Evolutionary conservation across 2,329 filamentous ascomycete genomes (phyloP), one percentile per base, ranked within the genome.

Genomic region (Aspergillus transmontanensis): DNA sequence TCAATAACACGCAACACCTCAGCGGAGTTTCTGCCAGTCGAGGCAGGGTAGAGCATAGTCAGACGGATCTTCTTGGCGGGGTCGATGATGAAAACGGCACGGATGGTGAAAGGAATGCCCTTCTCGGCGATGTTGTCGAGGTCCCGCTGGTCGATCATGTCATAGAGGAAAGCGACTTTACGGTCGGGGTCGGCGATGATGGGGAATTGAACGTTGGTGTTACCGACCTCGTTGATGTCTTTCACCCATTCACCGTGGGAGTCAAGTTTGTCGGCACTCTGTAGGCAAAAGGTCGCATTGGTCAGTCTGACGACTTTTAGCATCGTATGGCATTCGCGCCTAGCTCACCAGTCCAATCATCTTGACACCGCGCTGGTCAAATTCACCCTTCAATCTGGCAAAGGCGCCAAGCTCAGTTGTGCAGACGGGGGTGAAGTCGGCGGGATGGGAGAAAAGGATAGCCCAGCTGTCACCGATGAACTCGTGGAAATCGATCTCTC

Each of bases 361-460:
- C 88, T 97, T 94, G 74, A 94, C 92, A 71, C 88, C 89, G 71
- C 93, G 90, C 84, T 91, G 92, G 76, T 88, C 86, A 82, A 97
- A 97, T 82, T 97, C 93, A 72, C 89, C 88, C 84, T 93, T 89
- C 68, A 97, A 87, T 83, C 94, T 95, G 74, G 94, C 92, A 75
- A 97, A 96, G 68, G 93, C 94, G 69, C 94, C 94, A 66, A 97
- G 90, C 85, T 97, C 94, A 62, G 93, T 97, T 73, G 94, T 97
- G 86, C 94, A 97, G 66, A 97, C 94, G 66, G 94, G 94, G 6
- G 94, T 97, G 85, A 92, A 97, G 82, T 97, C 94, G 73, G 78
- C 78, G 46, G 89, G 88, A 80, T 91, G 88, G 50, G 88, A 90
- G 84, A 91, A 91, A 69, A 91, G 84, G 67, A 91, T 83, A 64